Base-by-base conservation (phyloP, 2,329 filamentous ascomycete species). In the Chrysosporium keratinophilum region DNA sequence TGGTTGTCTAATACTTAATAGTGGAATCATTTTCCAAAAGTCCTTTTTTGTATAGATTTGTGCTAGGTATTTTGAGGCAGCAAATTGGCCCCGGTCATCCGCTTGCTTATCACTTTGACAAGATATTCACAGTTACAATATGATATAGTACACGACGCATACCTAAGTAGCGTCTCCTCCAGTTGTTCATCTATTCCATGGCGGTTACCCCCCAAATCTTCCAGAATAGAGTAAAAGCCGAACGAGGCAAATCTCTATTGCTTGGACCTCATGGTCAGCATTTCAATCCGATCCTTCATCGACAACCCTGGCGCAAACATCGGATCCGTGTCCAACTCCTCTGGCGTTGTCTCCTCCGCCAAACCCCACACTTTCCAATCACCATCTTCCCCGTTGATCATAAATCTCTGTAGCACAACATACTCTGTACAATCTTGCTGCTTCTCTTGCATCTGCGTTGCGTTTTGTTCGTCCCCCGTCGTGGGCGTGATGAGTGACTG, bases 291-390 rank as follows among this genome's bases (percentile, higher is more conserved):
- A 28, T 73, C 70, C 40, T 63, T 53, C 14, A 69, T 41, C 9
- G 65, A 61, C 54, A 72, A 41, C 1, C 67, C 67, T 3, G 61
- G 55, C 14, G 63, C 62, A 60, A 72, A 73, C 55, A 62, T 60
- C 1, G 69, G 68, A 54, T 54, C 56, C 14, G 48, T 67, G 28
- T 64, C 60, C 15, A 76, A 56, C 53, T 69, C 65, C 12, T 69
- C 61, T 47, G 73, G 45, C 15, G 65, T 71, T 6, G 69, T 74
- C 56, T 74, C 71, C 28, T 68, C 67, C 44, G 69, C 61, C 54
- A 70, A 69, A 2, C 76, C 76, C 76, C 76, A 78, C 49, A 78
- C 62, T 57, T 69, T 72, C 76, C 76, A 79, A 14, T 67, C 63
- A 11, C 66, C 65, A 40, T 72, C 65, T 56, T 70, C 64, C 7